Percentiles rank a stretch among this genome's conserved stretches.
These are phyloP conservation scores for Nigrospora sphaerica DNA, from an alignment of 2,329 filamentous ascomycete species.

Conservation along the genomic window DNA sequence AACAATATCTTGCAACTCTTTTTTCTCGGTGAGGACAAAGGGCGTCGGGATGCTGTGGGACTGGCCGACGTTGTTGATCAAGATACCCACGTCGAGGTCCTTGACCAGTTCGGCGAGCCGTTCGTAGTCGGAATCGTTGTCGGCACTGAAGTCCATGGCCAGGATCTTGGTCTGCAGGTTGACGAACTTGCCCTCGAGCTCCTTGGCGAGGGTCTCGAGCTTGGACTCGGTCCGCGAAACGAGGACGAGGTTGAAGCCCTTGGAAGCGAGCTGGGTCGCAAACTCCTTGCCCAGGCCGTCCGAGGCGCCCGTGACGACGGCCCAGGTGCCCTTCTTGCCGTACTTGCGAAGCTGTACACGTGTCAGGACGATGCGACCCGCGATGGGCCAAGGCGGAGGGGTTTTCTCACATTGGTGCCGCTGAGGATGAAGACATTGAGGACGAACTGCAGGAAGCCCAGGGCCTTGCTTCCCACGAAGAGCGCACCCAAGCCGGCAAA, in stretches of 20 bases:
- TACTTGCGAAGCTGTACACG: conserved; percentile 70
- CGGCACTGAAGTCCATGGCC: conserved; percentile 85
- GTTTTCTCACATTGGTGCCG: conserved; percentile 48
- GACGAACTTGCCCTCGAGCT: conserved; percentile 66
- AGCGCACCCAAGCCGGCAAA: conserved; percentile 52
- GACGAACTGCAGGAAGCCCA: conserved; percentile 55
- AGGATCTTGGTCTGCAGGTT: conserved; percentile 68
- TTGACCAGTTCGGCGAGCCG: conserved; percentile 61
- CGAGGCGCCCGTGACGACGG: conserved; percentile 87
- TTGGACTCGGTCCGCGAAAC: conserved; percentile 95
- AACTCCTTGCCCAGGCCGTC: conserved; percentile 98
- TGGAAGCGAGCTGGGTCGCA: conserved; percentile 78
- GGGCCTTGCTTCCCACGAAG: conserved; percentile 46
- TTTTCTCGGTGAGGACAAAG: conserved; percentile 70
- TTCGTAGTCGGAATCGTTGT: conserved; percentile 74
- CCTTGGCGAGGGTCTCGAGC: conserved; percentile 66
- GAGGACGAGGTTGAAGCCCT: conserved; percentile 91
- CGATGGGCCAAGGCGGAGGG: neutral
- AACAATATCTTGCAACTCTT: conserved; percentile 84
- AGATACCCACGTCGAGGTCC: conserved; percentile 72
- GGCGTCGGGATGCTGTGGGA: conserved; percentile 89
- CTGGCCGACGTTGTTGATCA: conserved; percentile 96
- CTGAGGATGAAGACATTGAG: conserved; percentile 62
- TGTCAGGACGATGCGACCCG: neutral
- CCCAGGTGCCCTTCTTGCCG: conserved; percentile 88